Base-by-base conservation (phyloP, 192 early-diverging fungal genomes). In the Coemansia sp. region DNA sequence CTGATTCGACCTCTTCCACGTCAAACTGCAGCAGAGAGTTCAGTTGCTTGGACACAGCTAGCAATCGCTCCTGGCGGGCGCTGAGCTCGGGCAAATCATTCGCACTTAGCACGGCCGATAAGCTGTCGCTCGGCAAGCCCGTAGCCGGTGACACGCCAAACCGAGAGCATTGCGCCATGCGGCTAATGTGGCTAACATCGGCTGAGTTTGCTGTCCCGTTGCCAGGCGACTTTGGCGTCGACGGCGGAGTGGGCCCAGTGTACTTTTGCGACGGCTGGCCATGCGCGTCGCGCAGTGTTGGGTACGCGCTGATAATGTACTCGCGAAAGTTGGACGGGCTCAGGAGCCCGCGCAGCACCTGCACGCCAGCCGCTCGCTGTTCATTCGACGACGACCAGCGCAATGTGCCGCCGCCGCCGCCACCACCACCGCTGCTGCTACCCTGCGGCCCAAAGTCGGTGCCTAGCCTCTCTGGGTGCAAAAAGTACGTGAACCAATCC, bases 401-500 rank as follows among this genome's bases (percentile, higher is more conserved):
- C n/a, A n/a, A n/a, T n/a, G n/a, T n/a, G n/a, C n/a, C n/a, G n/a
- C n/a, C n/a, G n/a, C n/a, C n/a, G n/a, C n/a, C n/a, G n/a, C n/a
- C n/a, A n/a, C n/a, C n/a, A n/a, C n/a, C 29, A 21, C 17, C 37
- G 14, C 4, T 35, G 17, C 8, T 19, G n/a, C n/a, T n/a, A n/a
- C n/a, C n/a, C 19, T 50, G 44, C 8, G 34, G 17, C 6, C 63
- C 63, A 60, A 76, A 76, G 50, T 76, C 74, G 0, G 18, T 7
- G 14, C 60, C 56, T 17, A 76, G 37, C 10, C 22, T 36, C 53
- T 70, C 74, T 6, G 74, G 74, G 29, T 70, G 74, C 56, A 76
- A 24, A 56, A 67, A 67, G 38, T 76, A 76, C 11, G 64, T 26
- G 41, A 76, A 76, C 74, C 74, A 76, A 52, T 76, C 74, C 40